Evolutionary conservation across 495 filamentous ascomycete genomes (phyloP), one percentile per base, ranked within the genome.

Genomic region (Xylaria acuta): DNA sequence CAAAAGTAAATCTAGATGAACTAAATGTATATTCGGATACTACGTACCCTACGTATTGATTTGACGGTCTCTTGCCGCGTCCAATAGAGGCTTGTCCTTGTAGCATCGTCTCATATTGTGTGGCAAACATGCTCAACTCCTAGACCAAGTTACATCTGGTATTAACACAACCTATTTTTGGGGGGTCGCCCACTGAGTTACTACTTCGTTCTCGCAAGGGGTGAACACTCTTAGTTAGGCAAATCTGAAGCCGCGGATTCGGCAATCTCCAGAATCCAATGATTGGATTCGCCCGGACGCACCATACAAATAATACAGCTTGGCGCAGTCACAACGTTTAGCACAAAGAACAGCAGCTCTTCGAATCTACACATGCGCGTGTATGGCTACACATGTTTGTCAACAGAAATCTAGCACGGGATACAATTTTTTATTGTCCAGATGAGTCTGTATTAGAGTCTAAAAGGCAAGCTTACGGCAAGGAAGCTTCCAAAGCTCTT

Each of bases 371-470:
- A n/a, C 32, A 36, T 12, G 20, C 9, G 20, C 30, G 2, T 22
- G 18, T 22, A 66, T 27, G 16, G 41, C 47, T 45, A 12, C 30
- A 25, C 18, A 30, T 36, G 3, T 20, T 36, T 53, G 18, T 53
- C 25, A 67, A 67, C 27, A 18, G 63, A 51, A 65, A 58, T 70
- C 66, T 70, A 49, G 72, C 63, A 67, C 70, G 69, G 67, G 53
- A 67, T 68, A 51, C 75, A 76, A 78, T 80, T 81, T 83, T 60
- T 82, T 79, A 78, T 82, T 80, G 74, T 82, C 79, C 77, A 81
- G 80, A 79, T 82, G 79, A 79, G 75, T 77, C 75, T 80, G 79
- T 77, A 79, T 80, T 80, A 80, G 83, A 85, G 81, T 85, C 83
- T 85, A 85, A 84, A 78, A 83, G 77, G 80, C 80, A 82, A 79